Percentiles rank a stretch among this genome's conserved stretches.
Conservation (phyloP, 2,329 filamentous ascomycete genomes). For the Epichloe coenophiala region DNA sequence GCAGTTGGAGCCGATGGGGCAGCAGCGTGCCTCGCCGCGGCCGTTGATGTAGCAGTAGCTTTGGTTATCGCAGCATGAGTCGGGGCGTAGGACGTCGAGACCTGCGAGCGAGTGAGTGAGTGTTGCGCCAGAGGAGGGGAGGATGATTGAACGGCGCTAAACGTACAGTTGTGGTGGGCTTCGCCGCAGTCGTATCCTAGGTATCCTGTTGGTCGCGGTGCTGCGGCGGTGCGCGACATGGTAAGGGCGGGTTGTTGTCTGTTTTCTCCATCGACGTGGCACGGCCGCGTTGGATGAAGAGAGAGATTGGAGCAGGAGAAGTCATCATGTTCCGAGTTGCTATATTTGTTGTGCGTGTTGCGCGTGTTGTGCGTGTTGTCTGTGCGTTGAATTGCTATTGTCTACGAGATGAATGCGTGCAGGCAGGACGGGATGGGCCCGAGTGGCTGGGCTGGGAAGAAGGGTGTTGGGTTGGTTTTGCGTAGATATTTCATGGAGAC, state of each 20-base stretch:
- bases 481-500: too few relatives aligned
- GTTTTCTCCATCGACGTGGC: too few relatives aligned
- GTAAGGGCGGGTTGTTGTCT: too few relatives aligned
- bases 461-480: too few relatives aligned
- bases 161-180: constrained; percentile 18
- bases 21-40: constrained; percentile 23
- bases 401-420: background rate
- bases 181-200: constrained; percentile 12
- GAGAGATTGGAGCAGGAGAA: too few relatives aligned
- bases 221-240: background rate
- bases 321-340: too few relatives aligned
- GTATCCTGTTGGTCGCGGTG: background rate
- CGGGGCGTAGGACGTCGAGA: constrained; percentile 25
- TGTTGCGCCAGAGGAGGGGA: background rate
- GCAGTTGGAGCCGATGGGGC: constrained; percentile 29
- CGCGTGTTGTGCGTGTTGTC: background rate
- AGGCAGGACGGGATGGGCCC: too few relatives aligned
- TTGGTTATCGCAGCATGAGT: constrained; percentile 29
- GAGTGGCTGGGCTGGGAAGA: too few relatives aligned
- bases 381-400: constrained; percentile 2
- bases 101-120: constrained; percentile 16
- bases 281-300: too few relatives aligned
- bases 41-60: constrained; percentile 32
- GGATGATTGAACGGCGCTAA: background rate
- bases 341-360: too few relatives aligned